phyloP scores from a whole-genome alignment of 495 filamentous ascomycete genomes.

The Trichoderma gamsii region DNA sequence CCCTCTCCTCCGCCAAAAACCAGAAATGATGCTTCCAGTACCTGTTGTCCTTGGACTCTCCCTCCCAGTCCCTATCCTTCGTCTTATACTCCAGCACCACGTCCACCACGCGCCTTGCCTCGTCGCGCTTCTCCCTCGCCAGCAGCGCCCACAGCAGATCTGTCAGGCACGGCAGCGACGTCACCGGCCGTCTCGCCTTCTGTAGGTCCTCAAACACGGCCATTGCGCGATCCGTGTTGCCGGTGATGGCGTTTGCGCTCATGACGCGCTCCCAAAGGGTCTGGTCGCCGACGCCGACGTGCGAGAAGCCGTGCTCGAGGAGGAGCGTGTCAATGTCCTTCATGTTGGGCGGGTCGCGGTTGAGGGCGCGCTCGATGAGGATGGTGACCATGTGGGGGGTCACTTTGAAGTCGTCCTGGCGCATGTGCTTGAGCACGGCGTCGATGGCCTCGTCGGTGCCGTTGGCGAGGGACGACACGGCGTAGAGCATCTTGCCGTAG shows the following conservation, averaged over 20 bases:
- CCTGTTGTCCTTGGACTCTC: slow-evolving; percentile 26
- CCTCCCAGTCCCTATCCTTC: slow-evolving; percentile 21
- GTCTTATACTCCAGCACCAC: slow-evolving; percentile 29
- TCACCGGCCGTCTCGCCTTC: slow-evolving; percentile 28
- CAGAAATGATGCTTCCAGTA: slow-evolving; percentile 42
- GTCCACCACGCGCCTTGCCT: slow-evolving; percentile 31
- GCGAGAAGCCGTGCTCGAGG: slow-evolving; percentile 58
- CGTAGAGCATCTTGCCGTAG: slow-evolving; percentile 59
- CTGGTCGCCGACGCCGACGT: slow-evolving; percentile 43
- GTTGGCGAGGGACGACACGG: slow-evolving; percentile 44
- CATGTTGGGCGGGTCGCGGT: slow-evolving; percentile 19
- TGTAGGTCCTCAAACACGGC: slow-evolving; percentile 42
- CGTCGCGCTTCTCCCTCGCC: slow-evolving; percentile 31
- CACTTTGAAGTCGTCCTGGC: slow-evolving; percentile 41
- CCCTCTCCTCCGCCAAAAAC: slow-evolving; percentile 30
- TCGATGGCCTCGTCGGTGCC: slow-evolving; percentile 45
- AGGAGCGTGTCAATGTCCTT: slow-evolving; percentile 60
- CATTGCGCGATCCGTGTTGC: slow-evolving; percentile 46
- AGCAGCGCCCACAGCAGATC: slow-evolving; percentile 44
- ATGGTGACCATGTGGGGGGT: slow-evolving; percentile 62
- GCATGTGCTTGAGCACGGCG: slow-evolving; percentile 56
- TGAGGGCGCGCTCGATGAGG: slow-evolving; percentile 58
- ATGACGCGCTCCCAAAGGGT: slow-evolving; percentile 64
- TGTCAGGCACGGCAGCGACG: slow-evolving; percentile 41
- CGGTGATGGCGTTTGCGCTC: slow-evolving; percentile 50